Percentiles rank a stretch among this genome's conserved stretches.
phyloP scores from a whole-genome alignment of 2,329 filamentous ascomycete species.

The Cryoendolithus antarcticus region DNA sequence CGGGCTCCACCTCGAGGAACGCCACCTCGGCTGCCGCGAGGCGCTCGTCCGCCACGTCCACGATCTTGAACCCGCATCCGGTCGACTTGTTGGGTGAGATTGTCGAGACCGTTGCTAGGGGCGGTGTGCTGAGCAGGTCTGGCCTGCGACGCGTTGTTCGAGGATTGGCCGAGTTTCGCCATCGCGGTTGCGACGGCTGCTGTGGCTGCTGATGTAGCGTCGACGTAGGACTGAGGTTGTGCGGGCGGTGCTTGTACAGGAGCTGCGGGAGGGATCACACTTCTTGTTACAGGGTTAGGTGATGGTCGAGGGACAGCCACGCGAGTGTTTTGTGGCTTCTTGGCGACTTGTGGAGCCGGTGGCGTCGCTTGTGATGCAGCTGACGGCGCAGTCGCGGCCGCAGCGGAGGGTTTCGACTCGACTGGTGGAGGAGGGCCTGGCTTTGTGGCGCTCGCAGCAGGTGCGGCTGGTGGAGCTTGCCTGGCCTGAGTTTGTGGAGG shows the following conservation, averaged over 20 bases:
- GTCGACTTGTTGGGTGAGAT: constrained; percentile 60
- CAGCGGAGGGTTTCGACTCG: constrained; percentile 54
- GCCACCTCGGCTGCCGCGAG: constrained; percentile 23
- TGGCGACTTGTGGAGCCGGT: constrained; percentile 25
- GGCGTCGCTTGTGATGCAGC: constrained; percentile 28
- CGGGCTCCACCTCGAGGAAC: constrained; percentile 19
- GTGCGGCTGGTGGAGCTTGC: constrained; percentile 31
- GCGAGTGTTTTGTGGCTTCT: constrained; percentile 36
- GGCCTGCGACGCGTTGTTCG: constrained; percentile 9
- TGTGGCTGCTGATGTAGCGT: constrained; percentile 62
- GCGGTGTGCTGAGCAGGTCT: constrained; percentile 25
- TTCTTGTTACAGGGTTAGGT: constrained; percentile 18
- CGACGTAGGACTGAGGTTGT: constrained; percentile 14
- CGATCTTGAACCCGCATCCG: constrained; percentile 50
- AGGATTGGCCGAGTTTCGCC: constrained; percentile 46
- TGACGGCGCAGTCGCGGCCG: constrained; percentile 41
- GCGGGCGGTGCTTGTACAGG: constrained; percentile 2
- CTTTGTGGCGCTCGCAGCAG: constrained; percentile 12
- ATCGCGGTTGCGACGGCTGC: constrained; percentile 71
- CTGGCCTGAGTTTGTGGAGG: constrained; percentile 25
- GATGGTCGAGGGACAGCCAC: constrained; percentile 49
- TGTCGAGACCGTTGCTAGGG: constrained; percentile 39
- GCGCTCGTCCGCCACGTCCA: constrained; percentile 34
- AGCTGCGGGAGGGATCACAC: neutral
- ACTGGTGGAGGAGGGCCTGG: constrained; percentile 51